phyloP scores from a whole-genome alignment of 257 asterid species.

The Salvia splendens region DNA sequence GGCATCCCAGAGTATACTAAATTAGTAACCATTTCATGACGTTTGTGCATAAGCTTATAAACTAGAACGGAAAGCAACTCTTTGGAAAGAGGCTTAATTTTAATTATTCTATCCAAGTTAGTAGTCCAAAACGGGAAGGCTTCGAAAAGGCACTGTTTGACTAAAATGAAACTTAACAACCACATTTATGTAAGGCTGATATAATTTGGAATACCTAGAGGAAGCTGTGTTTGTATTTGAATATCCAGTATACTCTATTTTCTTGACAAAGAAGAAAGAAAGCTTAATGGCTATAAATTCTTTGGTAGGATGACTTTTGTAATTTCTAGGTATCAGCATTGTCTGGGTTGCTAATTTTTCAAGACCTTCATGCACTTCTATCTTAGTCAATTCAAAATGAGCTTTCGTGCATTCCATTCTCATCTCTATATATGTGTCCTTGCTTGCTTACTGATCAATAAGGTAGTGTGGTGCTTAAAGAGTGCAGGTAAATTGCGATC shows the following conservation, averaged over 20 bases:
- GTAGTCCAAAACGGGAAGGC: neutral
- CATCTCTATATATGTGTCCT: neutral
- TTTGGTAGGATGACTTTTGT: neutral
- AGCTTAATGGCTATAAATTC: neutral
- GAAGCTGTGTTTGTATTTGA: neutral
- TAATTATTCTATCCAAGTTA: neutral
- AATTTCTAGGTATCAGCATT: neutral
- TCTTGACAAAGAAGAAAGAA: neutral
- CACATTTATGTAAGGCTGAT: neutral
- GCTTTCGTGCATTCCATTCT: neutral
- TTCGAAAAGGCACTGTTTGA: neutral
- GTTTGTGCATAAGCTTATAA: slow-evolving; percentile 6
- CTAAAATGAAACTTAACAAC: too few relatives aligned
- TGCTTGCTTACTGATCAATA: neutral
- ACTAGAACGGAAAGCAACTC: neutral
- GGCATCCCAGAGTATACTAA: neutral
- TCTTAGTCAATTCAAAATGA: neutral
- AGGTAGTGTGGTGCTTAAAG: too few relatives aligned
- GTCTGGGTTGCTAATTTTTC: slow-evolving; percentile 10
- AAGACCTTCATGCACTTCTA: slow-evolving; percentile 18
- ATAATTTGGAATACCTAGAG: slow-evolving; percentile 8
- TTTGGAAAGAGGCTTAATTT: neutral
- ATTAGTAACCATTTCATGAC: neutral
- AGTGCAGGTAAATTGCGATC: too few relatives aligned
- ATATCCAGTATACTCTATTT: neutral